Conservation (phyloP, 179 eudicot genomes). For the Beta corolliflora region DNA sequence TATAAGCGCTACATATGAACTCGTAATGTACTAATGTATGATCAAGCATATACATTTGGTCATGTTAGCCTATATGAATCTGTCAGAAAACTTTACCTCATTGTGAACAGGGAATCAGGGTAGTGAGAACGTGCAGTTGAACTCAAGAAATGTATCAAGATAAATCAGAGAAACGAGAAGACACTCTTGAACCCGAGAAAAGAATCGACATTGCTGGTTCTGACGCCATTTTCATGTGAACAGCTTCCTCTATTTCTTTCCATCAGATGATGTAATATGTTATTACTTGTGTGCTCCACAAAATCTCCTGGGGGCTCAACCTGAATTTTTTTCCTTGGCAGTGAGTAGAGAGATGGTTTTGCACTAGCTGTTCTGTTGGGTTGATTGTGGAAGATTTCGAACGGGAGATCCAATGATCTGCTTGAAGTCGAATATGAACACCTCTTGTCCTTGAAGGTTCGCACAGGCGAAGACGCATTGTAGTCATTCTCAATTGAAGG, state of each 20-base stretch:
- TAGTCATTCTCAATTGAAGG: slow-evolving; percentile 15
- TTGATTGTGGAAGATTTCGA: slow-evolving; percentile 23
- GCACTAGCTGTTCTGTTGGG: not conserved
- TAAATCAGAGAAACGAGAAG: slow-evolving; percentile 79
- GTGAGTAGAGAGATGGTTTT: slow-evolving; percentile 4
- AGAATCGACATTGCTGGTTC: slow-evolving; percentile 42
- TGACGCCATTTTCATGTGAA: slow-evolving; percentile 35
- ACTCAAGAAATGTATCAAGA: not conserved
- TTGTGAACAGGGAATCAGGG: not conserved
- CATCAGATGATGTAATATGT: slow-evolving; percentile 25
- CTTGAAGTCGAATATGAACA: slow-evolving; percentile 13
- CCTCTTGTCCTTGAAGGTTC: slow-evolving; percentile 24
- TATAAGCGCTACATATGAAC: not conserved
- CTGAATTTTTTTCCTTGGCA: slow-evolving; percentile 18
- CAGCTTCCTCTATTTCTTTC: slow-evolving; percentile 43
- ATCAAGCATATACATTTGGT: not conserved
- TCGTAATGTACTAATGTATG: no score
- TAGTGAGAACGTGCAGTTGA: not conserved
- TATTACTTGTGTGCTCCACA: slow-evolving; percentile 16
- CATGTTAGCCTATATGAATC: not conserved
- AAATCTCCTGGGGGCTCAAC: slow-evolving; percentile 30
- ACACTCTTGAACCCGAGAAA: slow-evolving; percentile 78
- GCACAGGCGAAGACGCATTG: slow-evolving; percentile 5
- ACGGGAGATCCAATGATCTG: slow-evolving; percentile 40
- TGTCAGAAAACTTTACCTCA: not conserved